Evolutionary conservation across 306 rosid genomes (phyloP), one percentile per base, ranked within the genome.

Genomic region (Abrus pulchellus): DNA sequence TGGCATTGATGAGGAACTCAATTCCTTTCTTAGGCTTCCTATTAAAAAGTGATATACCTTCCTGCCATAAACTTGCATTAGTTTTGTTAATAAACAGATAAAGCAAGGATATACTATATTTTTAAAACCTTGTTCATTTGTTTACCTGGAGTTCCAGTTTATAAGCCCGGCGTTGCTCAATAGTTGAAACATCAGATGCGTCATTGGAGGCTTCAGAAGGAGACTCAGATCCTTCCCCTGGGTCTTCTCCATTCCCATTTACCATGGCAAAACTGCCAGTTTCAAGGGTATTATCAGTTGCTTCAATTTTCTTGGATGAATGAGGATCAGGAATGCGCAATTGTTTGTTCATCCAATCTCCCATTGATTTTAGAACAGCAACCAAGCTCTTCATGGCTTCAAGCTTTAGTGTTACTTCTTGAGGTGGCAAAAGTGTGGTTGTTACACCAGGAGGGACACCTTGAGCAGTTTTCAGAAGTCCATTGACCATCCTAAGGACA

Each of bases 381-480:
- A 96, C 98, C 80, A 96, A 86, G 87, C 97, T 85, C 84, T 88
- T 96, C 99, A 93, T 90, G 80, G 99, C 94, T 87, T 96, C 98
- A 83, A 92, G 88, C 86, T 92, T 92, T 89, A 96, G 89, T 60
- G 93, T 86, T 79, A 84, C 88, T 82, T 96, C 99, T 86, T 96
- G 99, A 62, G 94, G 94, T 53, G 99, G 98, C 89, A 93, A 83
- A 64, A 96, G 90, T 52, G 98, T 86, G 77, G 97, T 93, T 30
- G 83, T 87, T 66, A 86, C 94, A 88, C 97, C 99, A 79, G 98
- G 94, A 52, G 99, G 97, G n/a, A 84, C 90, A 80, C 99, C 99
- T 92, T 96, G 99, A 13, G 99, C 97, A 82, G 99, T 96, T 85
- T 96, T 96, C 83, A 96, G 98, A 84, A 96, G 99, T 79, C 99